Evolutionary conservation across 78 protist genomes (phyloP).

Genomic region (Speleostelium caveatum): DNA sequence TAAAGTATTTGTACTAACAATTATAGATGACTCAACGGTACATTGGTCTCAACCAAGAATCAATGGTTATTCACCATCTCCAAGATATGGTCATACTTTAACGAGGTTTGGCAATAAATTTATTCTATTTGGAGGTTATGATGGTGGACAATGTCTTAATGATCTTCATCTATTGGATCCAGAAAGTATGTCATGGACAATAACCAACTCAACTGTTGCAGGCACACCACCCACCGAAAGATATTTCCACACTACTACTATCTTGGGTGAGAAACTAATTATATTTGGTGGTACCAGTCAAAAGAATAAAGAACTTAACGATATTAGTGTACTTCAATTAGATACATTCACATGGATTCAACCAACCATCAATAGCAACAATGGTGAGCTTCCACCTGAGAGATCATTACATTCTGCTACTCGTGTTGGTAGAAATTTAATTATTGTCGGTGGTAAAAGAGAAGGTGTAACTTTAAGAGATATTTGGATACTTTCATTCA

Average conservation of each 20-base stretch:
- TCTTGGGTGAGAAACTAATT: constrained; percentile 61
- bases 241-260: constrained; percentile 60
- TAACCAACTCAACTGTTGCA: neutral
- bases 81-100: constrained; percentile 64
- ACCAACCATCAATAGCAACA: neutral
- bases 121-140: constrained; percentile 59
- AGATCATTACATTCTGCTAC: constrained; percentile 65
- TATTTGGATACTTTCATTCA: constrained; percentile 55
- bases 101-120: constrained; percentile 71
- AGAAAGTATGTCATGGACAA: constrained; percentile 65
- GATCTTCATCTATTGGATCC: constrained; percentile 50
- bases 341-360: constrained; percentile 35
- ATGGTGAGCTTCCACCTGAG: constrained; percentile 48
- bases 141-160: constrained; percentile 29
- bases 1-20: constrained; percentile 45
- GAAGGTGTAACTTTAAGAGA: constrained; percentile 43
- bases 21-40: constrained; percentile 66
- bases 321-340: constrained; percentile 47
- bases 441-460: constrained; percentile 56
- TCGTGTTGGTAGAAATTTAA: constrained; percentile 62
- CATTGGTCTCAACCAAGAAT: constrained; percentile 74
- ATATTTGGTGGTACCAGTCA: constrained; percentile 46
- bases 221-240: constrained; percentile 57
- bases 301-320: constrained; percentile 24
- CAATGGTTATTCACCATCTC: constrained; percentile 27